These are phyloP conservation scores for Chernovozyma aurita DNA, from an alignment of 1,139 yeast species.

Conservation along the genomic window DNA sequence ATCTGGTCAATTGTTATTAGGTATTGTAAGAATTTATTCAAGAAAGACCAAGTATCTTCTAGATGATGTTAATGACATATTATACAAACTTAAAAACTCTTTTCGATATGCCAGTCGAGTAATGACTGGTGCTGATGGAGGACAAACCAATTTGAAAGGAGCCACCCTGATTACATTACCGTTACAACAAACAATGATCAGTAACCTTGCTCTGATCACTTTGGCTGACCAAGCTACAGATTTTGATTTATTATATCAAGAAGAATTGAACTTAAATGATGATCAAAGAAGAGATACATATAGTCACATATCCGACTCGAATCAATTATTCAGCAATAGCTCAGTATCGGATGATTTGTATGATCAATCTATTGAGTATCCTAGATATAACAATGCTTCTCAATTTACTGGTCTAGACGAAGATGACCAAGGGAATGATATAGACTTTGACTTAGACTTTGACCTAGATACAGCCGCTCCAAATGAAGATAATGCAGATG, in stretches of 20 bases:
- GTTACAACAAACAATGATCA: constrained; percentile 46
- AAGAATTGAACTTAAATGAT: constrained; percentile 58
- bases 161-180: constrained; percentile 38
- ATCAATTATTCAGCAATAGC: not conserved
- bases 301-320: not conserved
- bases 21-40: constrained; percentile 84
- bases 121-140: not conserved
- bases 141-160: constrained; percentile 15
- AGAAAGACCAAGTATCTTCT: constrained; percentile 79
- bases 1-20: constrained; percentile 84
- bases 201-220: constrained; percentile 52
- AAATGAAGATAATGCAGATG: constrained; percentile 12
- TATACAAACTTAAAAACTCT: constrained; percentile 69
- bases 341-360: constrained; percentile 9
- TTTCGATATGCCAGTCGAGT: constrained; percentile 42
- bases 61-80: constrained; percentile 80
- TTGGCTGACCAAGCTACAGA: constrained; percentile 78
- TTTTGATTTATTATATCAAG: constrained; percentile 65
- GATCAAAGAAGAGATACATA: constrained; percentile 7
- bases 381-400: constrained; percentile 36
- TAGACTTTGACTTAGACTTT: constrained; percentile 50
- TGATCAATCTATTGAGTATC: constrained; percentile 57
- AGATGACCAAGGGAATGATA: constrained; percentile 17
- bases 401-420: constrained; percentile 6
- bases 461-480: constrained; percentile 37